Evolutionary conservation across 805 yeast species (phyloP).

Genomic region (Isabelozyma rhagii): DNA sequence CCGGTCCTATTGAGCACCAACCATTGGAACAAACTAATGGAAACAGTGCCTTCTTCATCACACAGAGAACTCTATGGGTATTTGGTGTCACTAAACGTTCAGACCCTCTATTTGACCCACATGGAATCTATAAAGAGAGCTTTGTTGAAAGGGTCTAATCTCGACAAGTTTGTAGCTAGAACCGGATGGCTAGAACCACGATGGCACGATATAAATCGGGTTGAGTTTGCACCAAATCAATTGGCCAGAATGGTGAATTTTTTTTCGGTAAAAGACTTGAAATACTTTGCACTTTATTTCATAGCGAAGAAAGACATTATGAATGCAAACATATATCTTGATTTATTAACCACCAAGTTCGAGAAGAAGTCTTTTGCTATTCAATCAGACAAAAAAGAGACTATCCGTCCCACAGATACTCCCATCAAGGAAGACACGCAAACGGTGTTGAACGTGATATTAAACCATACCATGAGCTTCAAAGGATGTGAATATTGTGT

Average conservation of each 20-base stretch:
- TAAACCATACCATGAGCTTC: conserved; percentile 33
- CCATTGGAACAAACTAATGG: conserved; percentile 14
- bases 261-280: conserved; percentile 25
- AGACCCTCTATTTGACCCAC: conserved; percentile 13
- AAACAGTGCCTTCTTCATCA: conserved; percentile 12
- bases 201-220: conserved; percentile 32
- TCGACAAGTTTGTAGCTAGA: conserved; percentile 30
- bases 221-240: conserved; percentile 12
- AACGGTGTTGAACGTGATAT: conserved; percentile 23
- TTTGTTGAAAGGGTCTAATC: conserved; percentile 24
- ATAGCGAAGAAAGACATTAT: conserved; percentile 25
- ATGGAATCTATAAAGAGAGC: conserved; percentile 16
- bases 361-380: conserved; percentile 19
- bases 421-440: conserved; percentile 18
- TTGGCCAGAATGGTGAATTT: conserved; percentile 28
- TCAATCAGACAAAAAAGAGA: neutral
- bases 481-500: conserved; percentile 32
- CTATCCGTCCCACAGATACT: conserved; percentile 9
- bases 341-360: conserved; percentile 34
- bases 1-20: conserved; percentile 16
- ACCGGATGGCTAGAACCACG: conserved; percentile 35
- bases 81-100: conserved; percentile 30
- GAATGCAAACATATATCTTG: conserved; percentile 31
- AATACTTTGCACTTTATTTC: conserved; percentile 17
- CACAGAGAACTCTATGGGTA: conserved; percentile 24